Percentiles rank a stretch among this genome's conserved stretches.
Evolutionary conservation across 805 yeast species (phyloP).

Genomic region (Myxozyma mucilagina): DNA sequence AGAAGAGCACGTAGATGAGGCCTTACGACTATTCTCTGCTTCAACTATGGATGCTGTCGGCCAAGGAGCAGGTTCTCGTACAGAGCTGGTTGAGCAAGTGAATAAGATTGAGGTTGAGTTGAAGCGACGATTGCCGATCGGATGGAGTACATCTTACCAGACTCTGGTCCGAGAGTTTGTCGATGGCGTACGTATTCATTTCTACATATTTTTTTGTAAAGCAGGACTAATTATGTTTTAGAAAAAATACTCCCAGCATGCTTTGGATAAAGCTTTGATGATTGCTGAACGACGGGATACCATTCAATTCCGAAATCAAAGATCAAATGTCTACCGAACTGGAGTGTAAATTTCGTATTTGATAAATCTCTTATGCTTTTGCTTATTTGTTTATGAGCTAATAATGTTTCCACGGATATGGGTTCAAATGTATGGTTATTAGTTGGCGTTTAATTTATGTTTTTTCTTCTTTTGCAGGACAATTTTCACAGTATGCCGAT

Average conservation of each 20-base stretch:
- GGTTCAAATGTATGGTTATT: no score
- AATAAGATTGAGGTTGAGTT: slow-evolving; percentile 78
- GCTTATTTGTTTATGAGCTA: no score
- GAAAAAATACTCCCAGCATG: slow-evolving; percentile 58
- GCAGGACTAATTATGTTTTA: background rate
- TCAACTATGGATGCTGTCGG: slow-evolving; percentile 96
- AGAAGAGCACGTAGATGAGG: slow-evolving; percentile 91
- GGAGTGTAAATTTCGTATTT: slow-evolving; percentile 48
- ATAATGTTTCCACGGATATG: no score
- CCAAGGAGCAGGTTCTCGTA: slow-evolving; percentile 52
- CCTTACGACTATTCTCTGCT: slow-evolving; percentile 89
- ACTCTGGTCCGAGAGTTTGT: slow-evolving; percentile 79
- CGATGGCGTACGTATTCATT: slow-evolving; percentile 31
- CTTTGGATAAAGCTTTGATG: slow-evolving; percentile 78
- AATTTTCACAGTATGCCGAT: no score
- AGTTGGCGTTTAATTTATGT: no score
- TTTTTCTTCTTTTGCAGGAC: no score
- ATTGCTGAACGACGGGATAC: slow-evolving; percentile 83
- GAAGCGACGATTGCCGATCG: slow-evolving; percentile 88
- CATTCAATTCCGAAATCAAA: slow-evolving; percentile 84
- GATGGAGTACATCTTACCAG: slow-evolving; percentile 89
- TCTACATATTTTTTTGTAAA: slow-evolving; percentile 1
- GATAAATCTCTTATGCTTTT: no score
- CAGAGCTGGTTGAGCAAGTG: slow-evolving; percentile 63
- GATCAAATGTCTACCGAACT: slow-evolving; percentile 74